A percentile compares a stretch with the other conserved stretches of the same genome.
These are phyloP conservation scores for Babesia bovis DNA, from an alignment of 169 alveolate genomes.

Conservation along the genomic window DNA sequence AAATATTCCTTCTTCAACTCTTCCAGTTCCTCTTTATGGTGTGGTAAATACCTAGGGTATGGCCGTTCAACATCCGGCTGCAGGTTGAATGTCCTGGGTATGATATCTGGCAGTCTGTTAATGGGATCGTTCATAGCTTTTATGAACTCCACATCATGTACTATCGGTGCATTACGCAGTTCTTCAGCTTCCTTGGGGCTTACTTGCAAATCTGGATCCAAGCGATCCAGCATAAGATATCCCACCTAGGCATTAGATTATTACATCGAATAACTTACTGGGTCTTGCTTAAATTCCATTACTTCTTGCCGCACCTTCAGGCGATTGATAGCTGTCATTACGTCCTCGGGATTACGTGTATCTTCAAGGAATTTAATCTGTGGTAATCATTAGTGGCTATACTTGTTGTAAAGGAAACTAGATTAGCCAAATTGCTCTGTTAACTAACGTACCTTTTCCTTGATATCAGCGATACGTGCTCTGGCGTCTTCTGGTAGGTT, in stretches of 20 bases:
- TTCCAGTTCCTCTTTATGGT: slow-evolving; percentile 33
- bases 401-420: neutral
- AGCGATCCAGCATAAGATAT: slow-evolving; percentile 41
- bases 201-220: neutral
- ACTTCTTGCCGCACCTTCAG: slow-evolving; percentile 36
- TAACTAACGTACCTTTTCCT: slow-evolving; percentile 33
- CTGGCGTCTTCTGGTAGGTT: slow-evolving; percentile 53
- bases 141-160: slow-evolving; percentile 46
- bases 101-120: slow-evolving; percentile 46
- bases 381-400: neutral
- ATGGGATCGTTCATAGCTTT: slow-evolving; percentile 55
- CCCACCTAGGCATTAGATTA: slow-evolving; percentile 49
- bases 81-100: slow-evolving; percentile 56
- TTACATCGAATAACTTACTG: slow-evolving; percentile 18
- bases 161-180: slow-evolving; percentile 55
- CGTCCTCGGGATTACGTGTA: slow-evolving; percentile 15
- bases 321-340: slow-evolving; percentile 10
- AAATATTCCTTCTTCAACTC: slow-evolving; percentile 51
- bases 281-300: slow-evolving; percentile 24
- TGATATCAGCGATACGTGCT: slow-evolving; percentile 20
- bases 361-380: slow-evolving; percentile 12
- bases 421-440: neutral
- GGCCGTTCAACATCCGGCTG: slow-evolving; percentile 41
- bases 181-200: slow-evolving; percentile 42
- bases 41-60: neutral